These are phyloP conservation scores for Mycena galopus DNA, from an alignment of 768 basidiomycete genomes.

Conservation along the genomic window DNA sequence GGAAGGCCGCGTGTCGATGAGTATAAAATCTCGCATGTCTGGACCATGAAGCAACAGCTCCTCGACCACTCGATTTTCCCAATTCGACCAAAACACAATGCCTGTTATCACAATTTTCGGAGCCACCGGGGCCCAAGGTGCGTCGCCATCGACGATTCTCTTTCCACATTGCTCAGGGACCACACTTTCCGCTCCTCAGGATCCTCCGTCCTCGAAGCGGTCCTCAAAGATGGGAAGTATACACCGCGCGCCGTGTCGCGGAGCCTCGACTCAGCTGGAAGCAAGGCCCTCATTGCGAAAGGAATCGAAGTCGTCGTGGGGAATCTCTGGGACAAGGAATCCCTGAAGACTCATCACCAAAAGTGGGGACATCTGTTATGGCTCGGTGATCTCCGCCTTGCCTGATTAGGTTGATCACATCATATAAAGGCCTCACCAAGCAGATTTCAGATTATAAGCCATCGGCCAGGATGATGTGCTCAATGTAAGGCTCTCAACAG, in stretches of 20 bases:
- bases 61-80: too few species aligned
- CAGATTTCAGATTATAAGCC: too few species aligned
- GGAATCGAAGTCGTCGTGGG: conserved; percentile 35
- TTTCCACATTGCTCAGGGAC: not conserved
- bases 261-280: conserved; percentile 20
- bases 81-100: not conserved
- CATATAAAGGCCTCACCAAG: too few species aligned
- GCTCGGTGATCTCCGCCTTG: too few species aligned
- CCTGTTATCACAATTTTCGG: conserved; percentile 17
- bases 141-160: not conserved
- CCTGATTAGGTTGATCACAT: too few species aligned
- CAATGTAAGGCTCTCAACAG: too few species aligned
- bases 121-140: conserved; percentile 17
- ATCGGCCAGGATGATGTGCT: too few species aligned
- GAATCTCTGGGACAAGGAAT: conserved; percentile 28
- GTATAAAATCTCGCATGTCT: too few species aligned
- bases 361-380: too few species aligned
- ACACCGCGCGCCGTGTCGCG: conserved; percentile 37
- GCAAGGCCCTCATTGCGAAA: conserved; percentile 16
- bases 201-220: conserved; percentile 27
- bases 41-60: too few species aligned
- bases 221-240: conserved; percentile 35
- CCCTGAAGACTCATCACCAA: conserved; percentile 27
- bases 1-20: too few species aligned
- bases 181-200: not conserved